A percentile compares a stretch with the other conserved stretches of the same genome.
These are phyloP conservation scores for Wickerhamomyces bisporus DNA, from an alignment of 805 yeast genomes.

Conservation along the genomic window DNA sequence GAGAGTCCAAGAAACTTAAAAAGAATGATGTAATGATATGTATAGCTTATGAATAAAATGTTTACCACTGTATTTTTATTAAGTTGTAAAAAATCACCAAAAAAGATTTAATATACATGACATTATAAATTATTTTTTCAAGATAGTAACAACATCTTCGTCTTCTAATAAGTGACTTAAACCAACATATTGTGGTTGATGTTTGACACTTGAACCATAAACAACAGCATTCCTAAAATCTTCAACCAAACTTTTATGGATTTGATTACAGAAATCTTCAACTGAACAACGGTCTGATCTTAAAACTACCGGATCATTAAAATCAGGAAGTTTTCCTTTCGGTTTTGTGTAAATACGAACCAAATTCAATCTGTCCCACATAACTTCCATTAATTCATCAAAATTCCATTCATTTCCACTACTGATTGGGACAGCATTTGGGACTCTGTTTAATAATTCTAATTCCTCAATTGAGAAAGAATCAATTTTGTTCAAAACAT, in stretches of 20 bases:
- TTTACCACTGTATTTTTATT: too few species aligned
- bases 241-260: conserved; percentile 89
- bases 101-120: too few species aligned
- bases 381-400: conserved; percentile 86
- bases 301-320: conserved; percentile 89
- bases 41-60: too few species aligned
- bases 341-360: conserved; percentile 98
- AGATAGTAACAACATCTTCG: conserved; percentile 95
- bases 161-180: conserved; percentile 78
- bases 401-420: conserved; percentile 96
- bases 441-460: conserved; percentile 84
- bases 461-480: conserved; percentile 91
- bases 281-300: conserved; percentile 78
- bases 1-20: conserved; percentile 22
- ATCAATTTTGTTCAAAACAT: conserved; percentile 93
- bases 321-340: conserved; percentile 91
- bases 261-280: conserved; percentile 94
- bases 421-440: conserved; percentile 95
- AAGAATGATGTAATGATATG: conserved; percentile 15
- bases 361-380: conserved; percentile 91
- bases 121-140: conserved; percentile 69
- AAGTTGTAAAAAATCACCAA: too few species aligned
- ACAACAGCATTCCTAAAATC: conserved; percentile 93
- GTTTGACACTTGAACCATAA: conserved; percentile 91
- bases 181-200: conserved; percentile 96